Evolutionary conservation across 1,284 basidiomycete genomes (phyloP).

Genomic region (Rhodotorula sp.): DNA sequence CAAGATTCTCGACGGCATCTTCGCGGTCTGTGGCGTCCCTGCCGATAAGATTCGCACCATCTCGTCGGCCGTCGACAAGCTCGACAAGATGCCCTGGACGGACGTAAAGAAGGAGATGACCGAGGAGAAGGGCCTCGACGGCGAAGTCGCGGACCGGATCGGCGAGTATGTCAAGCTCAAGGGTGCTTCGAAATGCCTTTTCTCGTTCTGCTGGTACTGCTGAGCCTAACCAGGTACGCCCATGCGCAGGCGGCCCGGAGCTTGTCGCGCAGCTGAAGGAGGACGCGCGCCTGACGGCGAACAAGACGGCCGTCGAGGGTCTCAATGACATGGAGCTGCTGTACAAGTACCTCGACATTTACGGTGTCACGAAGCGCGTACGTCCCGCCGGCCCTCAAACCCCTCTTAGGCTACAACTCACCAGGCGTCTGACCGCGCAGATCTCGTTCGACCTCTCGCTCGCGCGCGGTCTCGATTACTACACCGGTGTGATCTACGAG

Average conservation of each 20-base stretch:
- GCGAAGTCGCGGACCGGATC: constrained; percentile 85
- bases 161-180: constrained; percentile 96
- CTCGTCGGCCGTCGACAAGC: constrained; percentile 95
- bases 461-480: constrained; percentile 95
- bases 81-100: constrained; percentile 94
- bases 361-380: constrained; percentile 76
- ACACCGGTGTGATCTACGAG: constrained; percentile 98
- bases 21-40: constrained; percentile 94
- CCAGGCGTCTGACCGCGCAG: constrained; percentile 54
- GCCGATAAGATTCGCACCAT: constrained; percentile 89
- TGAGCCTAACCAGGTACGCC: too few relatives aligned
- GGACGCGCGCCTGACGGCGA: constrained; percentile 68
- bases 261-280: constrained; percentile 73
- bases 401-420: neutral
- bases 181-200: constrained; percentile 58
- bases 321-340: constrained; percentile 86
- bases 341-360: constrained; percentile 81
- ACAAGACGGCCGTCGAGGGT: constrained; percentile 77
- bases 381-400: constrained; percentile 23
- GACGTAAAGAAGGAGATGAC: constrained; percentile 97
- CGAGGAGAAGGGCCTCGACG: constrained; percentile 86
- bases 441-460: constrained; percentile 95
- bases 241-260: constrained; percentile 66
- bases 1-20: constrained; percentile 96
- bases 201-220: too few relatives aligned